A percentile compares a stretch with the other conserved stretches of the same genome.
phyloP scores from a whole-genome alignment of 2,329 filamentous ascomycete species.

The Trichoderma hamatum region DNA sequence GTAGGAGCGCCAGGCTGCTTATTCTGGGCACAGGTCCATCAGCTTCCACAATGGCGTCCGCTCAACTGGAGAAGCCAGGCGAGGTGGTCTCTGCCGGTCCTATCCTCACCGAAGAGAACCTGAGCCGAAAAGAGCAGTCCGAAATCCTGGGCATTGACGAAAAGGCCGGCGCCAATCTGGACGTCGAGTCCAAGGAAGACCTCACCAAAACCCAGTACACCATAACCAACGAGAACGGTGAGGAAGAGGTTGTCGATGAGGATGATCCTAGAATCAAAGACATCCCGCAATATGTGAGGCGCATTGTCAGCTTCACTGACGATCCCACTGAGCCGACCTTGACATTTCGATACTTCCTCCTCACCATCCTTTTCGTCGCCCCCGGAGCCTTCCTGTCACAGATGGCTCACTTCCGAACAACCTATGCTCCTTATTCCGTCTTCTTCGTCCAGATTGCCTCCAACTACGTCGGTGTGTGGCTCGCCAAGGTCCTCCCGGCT shows the following conservation, averaged over 20 bases:
- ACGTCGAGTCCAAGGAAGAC: constrained; percentile 25
- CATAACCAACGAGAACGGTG: constrained; percentile 31
- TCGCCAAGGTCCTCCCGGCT: constrained; percentile 54
- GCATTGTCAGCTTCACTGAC: constrained; percentile 60
- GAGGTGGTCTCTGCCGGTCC: constrained; percentile 12
- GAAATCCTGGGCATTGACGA: constrained; percentile 26
- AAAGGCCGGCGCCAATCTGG: constrained; percentile 1
- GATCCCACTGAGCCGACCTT: constrained; percentile 58
- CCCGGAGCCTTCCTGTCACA: constrained; percentile 61
- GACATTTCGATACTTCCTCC: constrained; percentile 62
- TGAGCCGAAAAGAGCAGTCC: constrained; percentile 18
- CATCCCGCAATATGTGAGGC: constrained; percentile 54
- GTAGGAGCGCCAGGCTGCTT: constrained; percentile 10
- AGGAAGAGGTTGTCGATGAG: constrained; percentile 42
- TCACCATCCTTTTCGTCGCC: constrained; percentile 57
- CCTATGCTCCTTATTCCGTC: constrained; percentile 60
- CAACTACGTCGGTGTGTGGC: constrained; percentile 57
- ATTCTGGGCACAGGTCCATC: neutral
- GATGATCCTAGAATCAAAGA: constrained; percentile 56
- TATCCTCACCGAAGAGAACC: neutral
- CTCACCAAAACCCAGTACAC: constrained; percentile 26
- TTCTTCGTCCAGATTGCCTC: constrained; percentile 64
- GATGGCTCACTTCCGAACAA: constrained; percentile 60
- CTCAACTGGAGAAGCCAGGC: constrained; percentile 13
- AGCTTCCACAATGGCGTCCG: constrained; percentile 15